Evolutionary conservation across 208 protist genomes (phyloP), one percentile per base, ranked within the genome.

Genomic region (Crithidia mellificae): DNA sequence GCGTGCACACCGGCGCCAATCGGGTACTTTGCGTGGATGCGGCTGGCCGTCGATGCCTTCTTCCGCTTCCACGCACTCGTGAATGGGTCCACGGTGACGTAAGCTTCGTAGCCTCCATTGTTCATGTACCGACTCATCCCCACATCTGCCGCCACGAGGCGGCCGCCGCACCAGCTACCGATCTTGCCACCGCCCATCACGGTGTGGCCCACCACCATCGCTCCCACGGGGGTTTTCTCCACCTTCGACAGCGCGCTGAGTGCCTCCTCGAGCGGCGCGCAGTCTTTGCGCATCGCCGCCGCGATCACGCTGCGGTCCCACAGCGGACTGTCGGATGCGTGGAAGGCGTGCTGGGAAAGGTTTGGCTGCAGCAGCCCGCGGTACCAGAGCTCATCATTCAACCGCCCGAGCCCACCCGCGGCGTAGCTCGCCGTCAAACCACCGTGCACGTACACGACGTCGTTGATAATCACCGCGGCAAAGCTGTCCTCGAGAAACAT

Each of bases 131-230:
- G 51, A 70, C 62, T 74, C 43, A 88, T 72, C 39, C 58, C 63
- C 7, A 76, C 82, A 24, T 65, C 76, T 30, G 74, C 79, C 9
- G 49, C 34, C 25, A 67, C 44, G 20, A 75, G 59, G 30, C 50
- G 59, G 22, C 54, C 54, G 32, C 19, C 24, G 25, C 56, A 70
- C 63, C 54, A 65, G n/a, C 46, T 71, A 19, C 58, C 62, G 2
- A 74, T 49, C 36, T 22, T 68, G 36, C 67, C 75, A 9, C 52
- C 47, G 11, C 6, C 6, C 54, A 77, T 65, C 25, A 76, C 47
- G 15, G 82, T 85, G 82, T 91, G 83, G 12, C 85, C 88, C 22
- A 82, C 79, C 25, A 91, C 74, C 80, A 93, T 85, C 17, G 68
- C 53, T 15, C 55, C 65, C n/a, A 90, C 56, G 20, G 53, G 39